phyloP scores from a whole-genome alignment of 2,329 filamentous ascomycete genomes.

The Aspergillus cejpii region DNA sequence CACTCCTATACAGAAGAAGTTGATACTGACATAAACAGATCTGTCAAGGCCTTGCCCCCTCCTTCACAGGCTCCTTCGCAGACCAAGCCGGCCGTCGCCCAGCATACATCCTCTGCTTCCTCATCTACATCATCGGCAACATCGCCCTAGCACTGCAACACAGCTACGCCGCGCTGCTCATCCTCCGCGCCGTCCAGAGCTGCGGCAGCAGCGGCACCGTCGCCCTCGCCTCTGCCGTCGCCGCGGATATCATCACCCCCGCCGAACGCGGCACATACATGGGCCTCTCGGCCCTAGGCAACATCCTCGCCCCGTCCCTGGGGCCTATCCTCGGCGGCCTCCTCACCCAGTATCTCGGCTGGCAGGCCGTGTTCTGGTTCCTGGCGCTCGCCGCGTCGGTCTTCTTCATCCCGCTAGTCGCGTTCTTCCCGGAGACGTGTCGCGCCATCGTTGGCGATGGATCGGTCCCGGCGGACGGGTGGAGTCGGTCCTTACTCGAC shows the following conservation, averaged over 20 bases:
- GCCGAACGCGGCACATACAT: slow-evolving; percentile 41
- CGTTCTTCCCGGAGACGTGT: slow-evolving; percentile 34
- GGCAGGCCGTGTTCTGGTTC: slow-evolving; percentile 51
- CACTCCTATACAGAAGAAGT: not conserved
- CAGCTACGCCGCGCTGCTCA: slow-evolving; percentile 33
- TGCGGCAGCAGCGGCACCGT: slow-evolving; percentile 39
- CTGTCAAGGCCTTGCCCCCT: slow-evolving; percentile 47
- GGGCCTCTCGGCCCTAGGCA: slow-evolving; percentile 29
- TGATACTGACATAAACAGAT: slow-evolving; percentile 26
- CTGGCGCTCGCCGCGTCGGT: slow-evolving; percentile 39
- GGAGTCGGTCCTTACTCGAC: slow-evolving; percentile 25
- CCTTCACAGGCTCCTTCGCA: slow-evolving; percentile 44
- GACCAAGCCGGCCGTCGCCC: slow-evolving; percentile 45
- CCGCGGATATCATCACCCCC: slow-evolving; percentile 38
- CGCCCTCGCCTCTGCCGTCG: slow-evolving; percentile 36
- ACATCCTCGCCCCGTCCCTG: slow-evolving; percentile 42
- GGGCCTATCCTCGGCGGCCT: slow-evolving; percentile 49
- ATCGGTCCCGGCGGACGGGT: slow-evolving; percentile 20
- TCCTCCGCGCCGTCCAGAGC: slow-evolving; percentile 41
- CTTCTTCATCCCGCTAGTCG: slow-evolving; percentile 19
- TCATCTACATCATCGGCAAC: slow-evolving; percentile 40
- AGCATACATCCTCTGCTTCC: slow-evolving; percentile 43
- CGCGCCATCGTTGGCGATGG: slow-evolving; percentile 33
- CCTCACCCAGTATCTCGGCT: slow-evolving; percentile 44
- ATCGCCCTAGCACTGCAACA: slow-evolving; percentile 37